Base-by-base conservation (phyloP, 768 basidiomycete genomes). In the Piloderma croceum region DNA sequence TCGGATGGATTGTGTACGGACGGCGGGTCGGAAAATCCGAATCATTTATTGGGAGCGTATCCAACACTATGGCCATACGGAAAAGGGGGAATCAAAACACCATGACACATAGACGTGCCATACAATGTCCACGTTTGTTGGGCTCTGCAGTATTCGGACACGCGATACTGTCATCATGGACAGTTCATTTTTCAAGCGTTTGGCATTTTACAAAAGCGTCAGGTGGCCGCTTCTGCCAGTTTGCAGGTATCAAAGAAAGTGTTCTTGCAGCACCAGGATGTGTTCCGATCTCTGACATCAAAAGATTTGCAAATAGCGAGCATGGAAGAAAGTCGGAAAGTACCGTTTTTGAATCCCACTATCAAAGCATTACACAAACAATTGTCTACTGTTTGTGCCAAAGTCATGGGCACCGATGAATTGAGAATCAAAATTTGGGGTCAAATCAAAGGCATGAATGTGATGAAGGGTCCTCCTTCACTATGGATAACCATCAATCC, bases 401-500 rank as follows among this genome's bases (percentile, higher is more conserved):
- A 46, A 1, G 59, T 68, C 0, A 39, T 37, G 5, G 67, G 67
- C 0, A 57, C 67, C 0, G 63, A 71, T 35, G 63, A 68, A 38
- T 54, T 47, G 0, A 22, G 59, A 11, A 34, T 33, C 0, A 37
- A 38, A 1, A 34, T 63, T 1, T 49, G 64, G 1, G 42, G 54
- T 2, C 54, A 69, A 24, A 61, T 71, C 2, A 70, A 68, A 67
- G 51, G 56, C 2, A 68, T 60, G 0, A 53, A 50, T 2, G 18
- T 66, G 0, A 17, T 46, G 1, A 47, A 46, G 19, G 54, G 54
- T 12, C 61, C 64, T 2, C 68, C 68, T 4, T 61, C 48, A 18
- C 67, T 73, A 20, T 75, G 57, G 43, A 39, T 75, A 1, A 75
- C 71, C 0, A 59, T 71, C 4, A 73, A 73, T 53, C 71, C 71